Conservation (phyloP, 2,329 filamentous ascomycete genomes). For the Calonectria henricotiae region DNA sequence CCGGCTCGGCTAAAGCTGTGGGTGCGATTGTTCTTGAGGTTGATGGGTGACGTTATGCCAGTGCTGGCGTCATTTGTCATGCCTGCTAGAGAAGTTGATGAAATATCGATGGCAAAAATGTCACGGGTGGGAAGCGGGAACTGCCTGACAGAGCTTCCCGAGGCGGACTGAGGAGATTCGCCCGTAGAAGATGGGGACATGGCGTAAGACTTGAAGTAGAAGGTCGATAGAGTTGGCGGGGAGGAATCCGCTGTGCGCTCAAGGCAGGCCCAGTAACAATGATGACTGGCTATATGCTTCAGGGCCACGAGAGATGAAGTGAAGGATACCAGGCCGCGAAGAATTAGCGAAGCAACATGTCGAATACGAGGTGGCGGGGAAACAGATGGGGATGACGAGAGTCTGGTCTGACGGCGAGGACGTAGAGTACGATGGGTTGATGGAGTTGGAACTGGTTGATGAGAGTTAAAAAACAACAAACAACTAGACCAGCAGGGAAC, state of each 20-base stretch:
- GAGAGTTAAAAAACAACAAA: neutral
- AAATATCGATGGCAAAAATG: slow-evolving; percentile 67
- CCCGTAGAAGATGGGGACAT: slow-evolving; percentile 72
- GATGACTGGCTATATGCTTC: neutral
- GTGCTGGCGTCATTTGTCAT: slow-evolving; percentile 60
- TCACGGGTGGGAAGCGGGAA: slow-evolving; percentile 67
- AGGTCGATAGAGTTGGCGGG: slow-evolving; percentile 45
- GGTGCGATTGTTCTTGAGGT: slow-evolving; percentile 66
- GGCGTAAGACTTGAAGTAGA: slow-evolving; percentile 52
- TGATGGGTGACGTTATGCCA: slow-evolving; percentile 69
- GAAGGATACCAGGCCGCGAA: slow-evolving; percentile 33
- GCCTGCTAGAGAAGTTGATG: slow-evolving; percentile 63
- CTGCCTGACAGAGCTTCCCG: slow-evolving; percentile 59
- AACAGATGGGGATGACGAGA: slow-evolving; percentile 36
- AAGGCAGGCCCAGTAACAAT: slow-evolving; percentile 23
- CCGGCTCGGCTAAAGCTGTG: slow-evolving; percentile 68
- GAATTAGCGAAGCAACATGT: slow-evolving; percentile 48
- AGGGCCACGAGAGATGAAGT: slow-evolving; percentile 21
- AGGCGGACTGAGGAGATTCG: slow-evolving; percentile 67
- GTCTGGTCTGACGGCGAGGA: slow-evolving; percentile 37
- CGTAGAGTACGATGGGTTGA: slow-evolving; percentile 4
- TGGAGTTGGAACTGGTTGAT: neutral
- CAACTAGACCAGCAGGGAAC: neutral
- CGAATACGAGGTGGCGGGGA: slow-evolving; percentile 37
- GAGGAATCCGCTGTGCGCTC: slow-evolving; percentile 34